These are phyloP conservation scores for Aspergillus hortae DNA, from an alignment of 2,329 filamentous ascomycete genomes.

Conservation along the genomic window DNA sequence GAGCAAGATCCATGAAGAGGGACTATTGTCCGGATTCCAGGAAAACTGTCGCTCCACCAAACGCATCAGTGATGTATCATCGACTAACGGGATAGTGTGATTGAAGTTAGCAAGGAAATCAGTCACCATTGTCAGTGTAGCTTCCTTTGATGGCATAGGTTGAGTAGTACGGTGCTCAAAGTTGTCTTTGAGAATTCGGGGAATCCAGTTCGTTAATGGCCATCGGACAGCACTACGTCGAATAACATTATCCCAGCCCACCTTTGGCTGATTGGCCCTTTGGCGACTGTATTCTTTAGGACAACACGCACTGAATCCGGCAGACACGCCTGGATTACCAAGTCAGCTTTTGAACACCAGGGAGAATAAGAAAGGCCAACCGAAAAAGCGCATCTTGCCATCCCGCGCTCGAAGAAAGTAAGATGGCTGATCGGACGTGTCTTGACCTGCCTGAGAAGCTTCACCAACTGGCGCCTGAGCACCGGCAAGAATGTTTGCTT, in stretches of 20 bases:
- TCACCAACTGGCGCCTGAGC: not conserved
- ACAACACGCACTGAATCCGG: slow-evolving; percentile 8
- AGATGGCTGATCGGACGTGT: slow-evolving; percentile 2
- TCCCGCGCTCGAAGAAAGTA: slow-evolving; percentile 12
- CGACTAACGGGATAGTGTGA: slow-evolving; percentile 11
- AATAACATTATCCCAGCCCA: slow-evolving; percentile 2
- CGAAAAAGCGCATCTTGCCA: slow-evolving; percentile 18
- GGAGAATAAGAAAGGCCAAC: slow-evolving; percentile 1
- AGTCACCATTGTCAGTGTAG: slow-evolving; percentile 6
- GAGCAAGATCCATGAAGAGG: slow-evolving; percentile 17
- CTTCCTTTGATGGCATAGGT: slow-evolving; percentile 7
- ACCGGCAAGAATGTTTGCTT: not conserved
- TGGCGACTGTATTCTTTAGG: not conserved
- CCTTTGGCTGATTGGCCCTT: slow-evolving; percentile 1
- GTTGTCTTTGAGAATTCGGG: slow-evolving; percentile 12
- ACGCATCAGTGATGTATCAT: slow-evolving; percentile 6
- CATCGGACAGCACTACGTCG: slow-evolving; percentile 7
- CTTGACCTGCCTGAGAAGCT: not conserved
- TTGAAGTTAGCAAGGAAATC: slow-evolving; percentile 15
- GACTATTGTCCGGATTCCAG: slow-evolving; percentile 17
- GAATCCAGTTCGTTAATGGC: slow-evolving; percentile 14
- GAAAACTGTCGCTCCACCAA: slow-evolving; percentile 15
- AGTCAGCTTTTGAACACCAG: not conserved
- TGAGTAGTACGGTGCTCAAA: slow-evolving; percentile 10
- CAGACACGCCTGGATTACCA: slow-evolving; percentile 13